Base-by-base conservation (phyloP, 73 alveolate genomes). In the Uronychia binucleata region DNA sequence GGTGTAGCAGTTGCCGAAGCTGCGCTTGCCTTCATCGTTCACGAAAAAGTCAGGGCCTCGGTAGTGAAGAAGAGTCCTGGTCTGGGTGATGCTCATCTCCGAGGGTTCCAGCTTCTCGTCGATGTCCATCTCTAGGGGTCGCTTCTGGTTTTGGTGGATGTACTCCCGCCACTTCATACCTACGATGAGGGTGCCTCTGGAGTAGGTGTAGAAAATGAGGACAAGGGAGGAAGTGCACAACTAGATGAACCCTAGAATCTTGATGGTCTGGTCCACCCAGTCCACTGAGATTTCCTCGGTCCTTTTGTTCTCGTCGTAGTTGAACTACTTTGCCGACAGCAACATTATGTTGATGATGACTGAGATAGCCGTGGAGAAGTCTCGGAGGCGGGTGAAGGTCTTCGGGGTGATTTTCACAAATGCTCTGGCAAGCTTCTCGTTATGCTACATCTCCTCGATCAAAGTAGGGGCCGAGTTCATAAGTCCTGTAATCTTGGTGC, bases 1-100 rank as follows among this genome's bases (percentile, higher is more conserved):
- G 26, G 86, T 89, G 58, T 34, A 78, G 31, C 83, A 82, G 80
- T 88, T 84, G 32, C 92, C 96, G 79, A 83, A 83, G 26, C 33
- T 35, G 30, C 59, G 30, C 60, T 28, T 30, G 0, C 90, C 90
- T 1, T 32, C 81, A 34, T 80, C 93, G 11, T 77, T 35, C 46
- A 79, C 77, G 83, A 86, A 91, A 57, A 78, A 86, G 19, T 46
- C 67, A 46, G 67, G 67, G 5, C 67, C 67, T 11, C 19, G 19
- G 67, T 46, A 46, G 19, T 46, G 67, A 5, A 46, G 67, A 11
- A 46, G 67, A 46, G 67, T 19, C 19, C 67, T 46, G 5, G 67
- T 46, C 67, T 46, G 67, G 19, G 67, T 46, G 67, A 46, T 46
- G 67, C 67, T 74, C 87, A 79, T 80, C 31, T 86, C 93, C 0